Base-by-base conservation (phyloP, 176 grass and related monocot species). In the Themeda triandra region DNA sequence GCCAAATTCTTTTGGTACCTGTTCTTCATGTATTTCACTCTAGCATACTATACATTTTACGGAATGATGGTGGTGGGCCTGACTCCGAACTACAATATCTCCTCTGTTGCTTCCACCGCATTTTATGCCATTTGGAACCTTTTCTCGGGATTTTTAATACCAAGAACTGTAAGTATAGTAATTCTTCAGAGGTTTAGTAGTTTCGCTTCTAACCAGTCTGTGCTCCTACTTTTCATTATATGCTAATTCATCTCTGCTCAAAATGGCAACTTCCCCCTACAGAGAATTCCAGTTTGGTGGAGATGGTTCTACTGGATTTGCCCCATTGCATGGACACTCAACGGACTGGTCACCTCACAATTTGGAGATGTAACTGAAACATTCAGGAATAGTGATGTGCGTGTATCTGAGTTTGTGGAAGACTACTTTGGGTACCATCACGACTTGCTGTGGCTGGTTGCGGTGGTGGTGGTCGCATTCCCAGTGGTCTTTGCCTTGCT, bases 11-110 rank as follows among this genome's bases (percentile, higher is more conserved):
- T 97, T 69, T 97, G 92, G 94, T 97, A 90, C 63, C 28, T 92
- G 58, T 97, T 94, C 82, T 92, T 97, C 78, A 93, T 93, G 91
- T 97, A 91, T 75, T 97, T 93, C 91, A 97, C 94, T 44, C 80
- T 97, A 54, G 68, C 90, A 4, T 97, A 97, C 82, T 93, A 87
- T 89, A 97, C 94, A 29, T 93, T 93, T 58, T 97, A 93, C 13
- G 94, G 91, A 54, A 97, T 97, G 94, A 97, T 97, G 94, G 49
- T 92, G 15, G 89, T 97, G 18, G 94, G 89, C 54, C 53, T 97
- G 56, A 91, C 94, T 60, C 94, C 94, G 73, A 97, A 91, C 70
- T 86, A 89, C 86, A 89, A 88, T 9, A 21, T 93, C 0, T 92
- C 89, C 18, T 79, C 94, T 15, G 88, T 97, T 69, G 87, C 89